Conservation (phyloP, 177 flowering plant genomes). For the Vitis hybrid region DNA sequence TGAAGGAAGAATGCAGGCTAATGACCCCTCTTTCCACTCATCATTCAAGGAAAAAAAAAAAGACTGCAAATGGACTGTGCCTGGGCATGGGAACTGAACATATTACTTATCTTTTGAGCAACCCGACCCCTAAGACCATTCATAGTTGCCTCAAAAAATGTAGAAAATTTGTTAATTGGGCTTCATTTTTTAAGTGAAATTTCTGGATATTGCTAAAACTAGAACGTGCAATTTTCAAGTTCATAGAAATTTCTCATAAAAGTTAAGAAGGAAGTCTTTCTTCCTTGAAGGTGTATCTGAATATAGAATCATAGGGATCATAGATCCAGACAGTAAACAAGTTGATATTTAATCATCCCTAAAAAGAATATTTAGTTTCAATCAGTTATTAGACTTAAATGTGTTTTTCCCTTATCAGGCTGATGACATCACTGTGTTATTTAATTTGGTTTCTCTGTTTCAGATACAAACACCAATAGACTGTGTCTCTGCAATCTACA, state of each 20-base stretch:
- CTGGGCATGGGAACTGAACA: too few species aligned
- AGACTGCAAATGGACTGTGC: too few species aligned
- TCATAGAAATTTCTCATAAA: background rate
- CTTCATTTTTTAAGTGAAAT: too few species aligned
- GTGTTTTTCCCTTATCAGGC: background rate
- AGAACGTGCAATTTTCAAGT: too few species aligned
- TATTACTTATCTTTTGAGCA: too few species aligned
- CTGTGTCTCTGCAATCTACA: constrained; percentile 95
- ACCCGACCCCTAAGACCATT: too few species aligned
- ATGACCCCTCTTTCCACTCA: background rate
- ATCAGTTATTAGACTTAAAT: background rate
- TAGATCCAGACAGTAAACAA: background rate
- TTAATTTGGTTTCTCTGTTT: constrained; percentile 13
- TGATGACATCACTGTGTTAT: background rate
- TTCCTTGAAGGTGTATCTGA: background rate
- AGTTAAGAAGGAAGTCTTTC: background rate
- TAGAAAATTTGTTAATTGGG: too few species aligned
- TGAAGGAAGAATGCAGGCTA: background rate
- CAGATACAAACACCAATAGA: constrained; percentile 99
- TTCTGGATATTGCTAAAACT: too few species aligned
- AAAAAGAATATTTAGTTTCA: background rate
- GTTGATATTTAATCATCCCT: background rate
- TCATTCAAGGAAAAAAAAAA: too few species aligned
- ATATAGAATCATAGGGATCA: too few species aligned
- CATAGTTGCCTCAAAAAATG: too few species aligned